phyloP scores from a whole-genome alignment of 1,284 basidiomycete species.

The Takashimella tepidaria region DNA sequence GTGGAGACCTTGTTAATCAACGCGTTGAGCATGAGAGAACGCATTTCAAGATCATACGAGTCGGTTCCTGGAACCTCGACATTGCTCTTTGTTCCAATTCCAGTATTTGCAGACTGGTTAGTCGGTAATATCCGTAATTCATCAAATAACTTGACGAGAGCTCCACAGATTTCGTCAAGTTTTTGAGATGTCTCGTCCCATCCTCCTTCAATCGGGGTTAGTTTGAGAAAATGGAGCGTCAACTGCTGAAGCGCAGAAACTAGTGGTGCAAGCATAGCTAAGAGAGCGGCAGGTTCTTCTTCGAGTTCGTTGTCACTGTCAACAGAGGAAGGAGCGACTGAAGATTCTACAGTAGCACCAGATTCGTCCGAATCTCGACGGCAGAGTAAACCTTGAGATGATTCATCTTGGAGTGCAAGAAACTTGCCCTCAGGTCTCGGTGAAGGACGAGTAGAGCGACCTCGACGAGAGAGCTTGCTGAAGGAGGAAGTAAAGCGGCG shows the following conservation, averaged over 20 bases:
- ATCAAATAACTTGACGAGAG: neutral
- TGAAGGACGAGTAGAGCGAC: neutral
- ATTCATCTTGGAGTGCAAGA: neutral
- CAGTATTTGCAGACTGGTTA: neutral
- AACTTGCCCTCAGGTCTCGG: neutral
- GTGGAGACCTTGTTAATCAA: slow-evolving; percentile 25
- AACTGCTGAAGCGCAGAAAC: slow-evolving; percentile 14
- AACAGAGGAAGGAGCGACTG: no score
- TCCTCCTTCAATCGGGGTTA: neutral
- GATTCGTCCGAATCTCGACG: neutral
- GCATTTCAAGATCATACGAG: slow-evolving; percentile 24
- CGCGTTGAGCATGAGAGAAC: slow-evolving; percentile 22
- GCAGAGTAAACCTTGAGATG: neutral
- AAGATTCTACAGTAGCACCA: neutral
- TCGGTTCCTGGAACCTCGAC: neutral
- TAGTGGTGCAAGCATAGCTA: slow-evolving; percentile 17
- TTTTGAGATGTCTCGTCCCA: neutral
- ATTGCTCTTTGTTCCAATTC: no score
- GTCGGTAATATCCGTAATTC: neutral
- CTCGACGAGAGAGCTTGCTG: neutral
- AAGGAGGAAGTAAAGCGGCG: neutral
- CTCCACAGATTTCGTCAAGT: neutral
- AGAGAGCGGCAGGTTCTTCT: slow-evolving; percentile 6
- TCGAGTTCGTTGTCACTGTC: neutral
- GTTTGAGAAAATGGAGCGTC: slow-evolving; percentile 1